These are phyloP conservation scores for Didymellaceae sp. DNA, from an alignment of 2,329 filamentous ascomycete genomes.

Conservation along the genomic window DNA sequence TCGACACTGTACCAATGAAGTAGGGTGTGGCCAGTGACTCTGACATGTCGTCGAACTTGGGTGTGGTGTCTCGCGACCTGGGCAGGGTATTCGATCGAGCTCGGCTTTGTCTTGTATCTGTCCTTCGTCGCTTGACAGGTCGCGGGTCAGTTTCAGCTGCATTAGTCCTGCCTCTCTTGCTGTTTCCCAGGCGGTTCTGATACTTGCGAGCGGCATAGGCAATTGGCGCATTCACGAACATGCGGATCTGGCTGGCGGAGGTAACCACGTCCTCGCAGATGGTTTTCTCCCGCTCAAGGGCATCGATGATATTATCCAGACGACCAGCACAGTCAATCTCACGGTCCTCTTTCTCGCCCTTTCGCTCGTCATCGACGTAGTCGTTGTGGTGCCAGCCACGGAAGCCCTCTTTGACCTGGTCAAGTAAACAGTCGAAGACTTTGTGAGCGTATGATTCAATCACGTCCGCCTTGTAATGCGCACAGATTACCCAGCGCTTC, in stretches of 20 bases:
- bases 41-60: conserved; percentile 9
- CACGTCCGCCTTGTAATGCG: conserved; percentile 38
- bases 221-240: conserved; percentile 47
- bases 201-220: conserved; percentile 44
- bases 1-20: not conserved
- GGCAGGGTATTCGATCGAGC: conserved; percentile 15
- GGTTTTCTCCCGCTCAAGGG: conserved; percentile 44
- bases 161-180: conserved; percentile 39
- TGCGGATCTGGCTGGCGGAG: conserved; percentile 44
- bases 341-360: conserved; percentile 43
- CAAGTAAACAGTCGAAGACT: conserved; percentile 40
- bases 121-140: conserved; percentile 18
- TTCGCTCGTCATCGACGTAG: conserved; percentile 44
- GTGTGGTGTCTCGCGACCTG: conserved; percentile 15
- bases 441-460: conserved; percentile 46
- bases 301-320: conserved; percentile 39
- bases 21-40: not conserved
- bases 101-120: conserved; percentile 7
- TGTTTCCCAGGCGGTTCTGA: conserved; percentile 44
- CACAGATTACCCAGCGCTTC: conserved; percentile 42
- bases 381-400: conserved; percentile 47
- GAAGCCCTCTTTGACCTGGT: conserved; percentile 40
- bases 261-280: conserved; percentile 48
- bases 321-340: conserved; percentile 39
- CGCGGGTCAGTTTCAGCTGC: conserved; percentile 7